Evolutionary conservation across 148 eudicot genomes (phyloP).

Genomic region (Camellia granthamiana): DNA sequence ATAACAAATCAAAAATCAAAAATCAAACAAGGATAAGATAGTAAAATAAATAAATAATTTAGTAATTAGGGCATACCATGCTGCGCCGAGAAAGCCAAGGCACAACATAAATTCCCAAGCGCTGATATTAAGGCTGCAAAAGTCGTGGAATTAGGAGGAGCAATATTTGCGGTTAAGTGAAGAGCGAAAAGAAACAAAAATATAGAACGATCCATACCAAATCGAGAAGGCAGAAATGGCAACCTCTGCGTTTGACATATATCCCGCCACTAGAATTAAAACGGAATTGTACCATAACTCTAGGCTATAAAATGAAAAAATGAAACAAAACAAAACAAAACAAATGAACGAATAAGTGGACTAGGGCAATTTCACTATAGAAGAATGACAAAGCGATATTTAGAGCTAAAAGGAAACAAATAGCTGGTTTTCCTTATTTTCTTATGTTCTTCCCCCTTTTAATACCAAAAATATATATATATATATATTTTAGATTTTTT

Average conservation of each 20-base stretch:
- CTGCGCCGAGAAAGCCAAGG: conserved; percentile 71
- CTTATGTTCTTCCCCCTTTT: no score
- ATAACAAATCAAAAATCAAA: background rate
- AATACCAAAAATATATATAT: background rate
- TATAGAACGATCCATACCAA: conserved; percentile 31
- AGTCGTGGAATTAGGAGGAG: background rate
- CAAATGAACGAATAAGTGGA: background rate
- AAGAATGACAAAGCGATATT: background rate
- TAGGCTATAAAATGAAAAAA: conserved; percentile 33
- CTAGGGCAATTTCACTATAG: background rate
- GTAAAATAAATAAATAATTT: background rate
- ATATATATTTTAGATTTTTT: no score
- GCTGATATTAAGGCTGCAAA: conserved; percentile 59
- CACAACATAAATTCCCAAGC: conserved; percentile 65
- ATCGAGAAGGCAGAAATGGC: conserved; percentile 79
- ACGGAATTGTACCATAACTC: conserved; percentile 77
- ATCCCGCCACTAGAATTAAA: conserved; percentile 63
- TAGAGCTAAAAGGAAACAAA: background rate
- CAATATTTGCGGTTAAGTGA: background rate
- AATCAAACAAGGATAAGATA: background rate
- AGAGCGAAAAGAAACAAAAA: background rate
- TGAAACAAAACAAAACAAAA: no score
- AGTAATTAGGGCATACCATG: conserved; percentile 33
- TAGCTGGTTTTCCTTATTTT: background rate
- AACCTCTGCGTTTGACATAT: conserved; percentile 58